phyloP scores from a whole-genome alignment of 768 basidiomycete species.

The Pulveroboletus sp. region DNA sequence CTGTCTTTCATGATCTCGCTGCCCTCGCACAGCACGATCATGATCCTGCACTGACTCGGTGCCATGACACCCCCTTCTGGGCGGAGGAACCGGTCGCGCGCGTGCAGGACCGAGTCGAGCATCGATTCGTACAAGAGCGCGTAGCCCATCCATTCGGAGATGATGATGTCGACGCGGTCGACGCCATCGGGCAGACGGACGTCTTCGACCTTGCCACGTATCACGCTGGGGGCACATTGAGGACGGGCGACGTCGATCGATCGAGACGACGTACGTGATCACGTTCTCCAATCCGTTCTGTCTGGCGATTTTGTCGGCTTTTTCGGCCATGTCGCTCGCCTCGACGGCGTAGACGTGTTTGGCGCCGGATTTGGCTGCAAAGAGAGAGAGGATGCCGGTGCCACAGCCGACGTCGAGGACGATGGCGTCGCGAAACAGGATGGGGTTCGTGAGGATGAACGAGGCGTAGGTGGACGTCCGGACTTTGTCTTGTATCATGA shows the following conservation, averaged over 20 bases:
- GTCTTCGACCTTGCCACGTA: constrained; percentile 89
- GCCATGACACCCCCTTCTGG: constrained; percentile 77
- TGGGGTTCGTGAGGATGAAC: constrained; percentile 81
- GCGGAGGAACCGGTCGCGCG: constrained; percentile 81
- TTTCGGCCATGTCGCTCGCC: constrained; percentile 77
- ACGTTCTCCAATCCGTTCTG: constrained; percentile 67
- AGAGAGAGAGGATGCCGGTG: constrained; percentile 87
- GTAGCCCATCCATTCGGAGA: constrained; percentile 99
- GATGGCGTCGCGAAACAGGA: constrained; percentile 74
- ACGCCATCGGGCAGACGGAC: constrained; percentile 69
- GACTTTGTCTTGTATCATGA: constrained; percentile 95
- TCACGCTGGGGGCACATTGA: constrained; percentile 47
- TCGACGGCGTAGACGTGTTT: constrained; percentile 90
- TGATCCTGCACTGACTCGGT: constrained; percentile 84
- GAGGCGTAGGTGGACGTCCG: constrained; percentile 90
- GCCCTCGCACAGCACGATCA: constrained; percentile 79
- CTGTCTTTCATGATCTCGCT: constrained; percentile 74
- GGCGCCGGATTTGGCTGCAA: constrained; percentile 86
- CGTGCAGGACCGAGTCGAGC: constrained; percentile 90
- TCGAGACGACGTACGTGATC: constrained; percentile 50
- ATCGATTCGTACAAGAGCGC: constrained; percentile 92
- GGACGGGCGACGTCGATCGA: neutral
- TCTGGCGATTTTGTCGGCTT: constrained; percentile 73
- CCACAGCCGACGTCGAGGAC: constrained; percentile 98
- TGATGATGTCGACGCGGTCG: constrained; percentile 84